These are phyloP conservation scores for Bodo saltans DNA, from an alignment of 78 protist species.

Conservation along the genomic window DNA sequence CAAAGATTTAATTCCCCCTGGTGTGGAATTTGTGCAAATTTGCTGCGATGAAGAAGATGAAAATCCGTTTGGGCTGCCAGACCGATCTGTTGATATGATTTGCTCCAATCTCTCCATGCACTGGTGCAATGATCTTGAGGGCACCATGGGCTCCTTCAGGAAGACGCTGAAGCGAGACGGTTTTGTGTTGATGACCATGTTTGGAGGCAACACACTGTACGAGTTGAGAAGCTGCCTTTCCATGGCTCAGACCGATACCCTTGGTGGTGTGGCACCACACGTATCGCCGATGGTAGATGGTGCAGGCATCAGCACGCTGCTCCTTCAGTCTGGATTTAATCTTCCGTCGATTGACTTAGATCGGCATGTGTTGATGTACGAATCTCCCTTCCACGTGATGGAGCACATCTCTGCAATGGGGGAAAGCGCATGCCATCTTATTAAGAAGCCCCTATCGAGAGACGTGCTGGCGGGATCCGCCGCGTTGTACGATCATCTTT, in stretches of 20 bases:
- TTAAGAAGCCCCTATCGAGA: neutral
- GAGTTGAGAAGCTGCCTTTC: conserved; percentile 27
- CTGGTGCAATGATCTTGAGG: conserved; percentile 32
- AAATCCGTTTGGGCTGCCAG: neutral
- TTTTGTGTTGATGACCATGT: conserved; percentile 1
- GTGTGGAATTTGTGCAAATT: neutral
- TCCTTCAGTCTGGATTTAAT: conserved; percentile 19
- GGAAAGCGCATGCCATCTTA: neutral
- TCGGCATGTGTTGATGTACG: neutral
- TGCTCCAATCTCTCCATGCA: conserved; percentile 10
- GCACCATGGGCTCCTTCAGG: neutral
- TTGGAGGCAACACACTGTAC: conserved; percentile 34
- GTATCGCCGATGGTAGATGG: conserved; percentile 23
- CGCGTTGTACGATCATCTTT: conserved; percentile 27
- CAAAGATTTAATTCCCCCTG: neutral
- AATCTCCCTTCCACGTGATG: conserved; percentile 30
- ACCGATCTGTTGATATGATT: conserved; percentile 18
- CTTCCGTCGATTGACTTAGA: conserved; percentile 36
- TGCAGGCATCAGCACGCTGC: conserved; percentile 4
- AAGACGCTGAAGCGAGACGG: conserved; percentile 30
- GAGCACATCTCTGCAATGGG: conserved; percentile 35
- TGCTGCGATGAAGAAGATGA: neutral
- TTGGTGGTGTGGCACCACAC: conserved; percentile 42
- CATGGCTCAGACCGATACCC: conserved; percentile 24
- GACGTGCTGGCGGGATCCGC: conserved; percentile 24